These are phyloP conservation scores for Mycena rebaudengoi DNA, from an alignment of 768 basidiomycete genomes.

Conservation along the genomic window DNA sequence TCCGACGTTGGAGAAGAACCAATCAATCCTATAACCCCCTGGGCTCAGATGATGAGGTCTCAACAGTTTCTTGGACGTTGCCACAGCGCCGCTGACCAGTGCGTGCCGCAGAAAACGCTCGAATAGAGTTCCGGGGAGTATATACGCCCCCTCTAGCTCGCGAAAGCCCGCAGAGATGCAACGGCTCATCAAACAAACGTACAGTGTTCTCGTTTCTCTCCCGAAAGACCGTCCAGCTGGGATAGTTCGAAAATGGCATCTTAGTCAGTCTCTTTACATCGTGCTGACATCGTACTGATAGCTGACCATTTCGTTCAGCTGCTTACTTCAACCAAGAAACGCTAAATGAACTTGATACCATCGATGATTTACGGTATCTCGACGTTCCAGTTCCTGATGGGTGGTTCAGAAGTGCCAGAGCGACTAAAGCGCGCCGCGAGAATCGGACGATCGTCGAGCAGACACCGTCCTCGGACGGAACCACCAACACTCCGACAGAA, in stretches of 20 bases:
- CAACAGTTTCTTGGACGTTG: slow-evolving; percentile 26
- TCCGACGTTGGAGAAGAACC: slow-evolving; percentile 64
- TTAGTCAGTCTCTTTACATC: slow-evolving; percentile 61
- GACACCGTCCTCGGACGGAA: slow-evolving; percentile 15
- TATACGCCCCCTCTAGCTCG: slow-evolving; percentile 42
- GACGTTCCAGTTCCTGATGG: slow-evolving; percentile 77
- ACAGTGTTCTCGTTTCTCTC: slow-evolving; percentile 79
- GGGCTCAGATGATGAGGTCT: slow-evolving; percentile 79
- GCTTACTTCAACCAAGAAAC: slow-evolving; percentile 87
- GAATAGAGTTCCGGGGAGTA: slow-evolving; percentile 24
- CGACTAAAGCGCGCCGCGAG: slow-evolving; percentile 67
- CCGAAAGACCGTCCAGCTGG: slow-evolving; percentile 59
- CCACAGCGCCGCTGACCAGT: slow-evolving; percentile 17
- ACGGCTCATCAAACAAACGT: slow-evolving; percentile 84
- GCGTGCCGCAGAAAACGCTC: slow-evolving; percentile 26
- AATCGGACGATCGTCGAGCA: slow-evolving; percentile 40
- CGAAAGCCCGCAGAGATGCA: slow-evolving; percentile 60
- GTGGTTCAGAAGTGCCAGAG: slow-evolving; percentile 81
- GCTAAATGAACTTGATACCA: slow-evolving; percentile 73
- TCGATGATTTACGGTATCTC: slow-evolving; percentile 73
- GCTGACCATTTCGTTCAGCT: slow-evolving; percentile 58
- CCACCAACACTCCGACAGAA: slow-evolving; percentile 21
- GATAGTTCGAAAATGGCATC: slow-evolving; percentile 80
- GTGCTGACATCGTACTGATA: slow-evolving; percentile 24
- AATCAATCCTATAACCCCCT: slow-evolving; percentile 69